Evolutionary conservation across 805 yeast genomes (phyloP), one percentile per base, ranked within the genome.

Genomic region (Sugiyamaella mastotermitis): DNA sequence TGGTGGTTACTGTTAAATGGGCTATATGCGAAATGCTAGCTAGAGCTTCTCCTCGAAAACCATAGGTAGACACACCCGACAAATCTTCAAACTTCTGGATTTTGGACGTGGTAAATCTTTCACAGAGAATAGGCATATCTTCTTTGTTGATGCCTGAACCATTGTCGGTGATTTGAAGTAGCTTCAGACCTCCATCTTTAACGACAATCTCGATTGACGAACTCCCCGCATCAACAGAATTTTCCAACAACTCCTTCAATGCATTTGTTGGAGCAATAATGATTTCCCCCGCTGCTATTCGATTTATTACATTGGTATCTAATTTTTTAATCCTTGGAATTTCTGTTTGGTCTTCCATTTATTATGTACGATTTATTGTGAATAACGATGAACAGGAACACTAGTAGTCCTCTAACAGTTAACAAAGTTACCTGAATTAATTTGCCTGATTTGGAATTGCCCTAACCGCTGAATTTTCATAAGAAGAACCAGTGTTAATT

Each of bases 201-300:
- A 80, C 84, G 2, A 80, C 52, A 1, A 92, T 74, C 31, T 90
- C 96, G 10, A 92, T 74, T 34, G 70, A 57, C 0, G 88, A 69
- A 9, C 94, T 66, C 0, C 72, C 68, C 0, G 98, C 97, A 57
- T 92, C 98, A 9, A 92, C 76, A 4, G 94, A 74, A 65, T 92
- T 92, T 62, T 92, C 98, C 43, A 92, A 64, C 65, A 92, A 65
- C 58, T 92, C 98, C 56, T 92, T 92, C 29, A 92, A 64, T 0
- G 98, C 98, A 57, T 90, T 92, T 4, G 90, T 83, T 0, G 98
- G 97, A 3, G 88, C 90, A 19, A 88, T 73, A 41, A 92, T 84
- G 61, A 92, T 85, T 62, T 92, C 97, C 0, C 98, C 98, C 1
- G 98, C 98, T 0, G 98, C 98, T 19, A 92, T 92, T 45, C 80